Base-by-base conservation (phyloP, 1,284 basidiomycete genomes). In the Marasmius fiardii region DNA sequence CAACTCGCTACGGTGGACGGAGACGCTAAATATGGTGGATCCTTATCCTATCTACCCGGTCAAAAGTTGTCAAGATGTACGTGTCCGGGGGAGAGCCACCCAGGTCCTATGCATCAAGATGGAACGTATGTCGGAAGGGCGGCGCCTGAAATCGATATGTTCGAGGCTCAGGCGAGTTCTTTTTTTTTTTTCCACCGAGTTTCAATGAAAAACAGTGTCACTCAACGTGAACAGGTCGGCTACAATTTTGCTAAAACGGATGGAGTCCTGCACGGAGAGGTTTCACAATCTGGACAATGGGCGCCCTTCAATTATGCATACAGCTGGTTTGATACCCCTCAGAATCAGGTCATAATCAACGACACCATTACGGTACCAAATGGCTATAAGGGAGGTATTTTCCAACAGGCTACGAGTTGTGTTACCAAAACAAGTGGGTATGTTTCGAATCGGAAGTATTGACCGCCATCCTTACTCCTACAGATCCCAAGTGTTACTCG, bases 141-240 rank as follows among this genome's bases (percentile, higher is more conserved):
- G 0, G 90, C 92, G 0, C 93, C 93, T 5, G 93, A 95, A 72
- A 93, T 96, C 56, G 90, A 93, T 71, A 74, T 93, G 41, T 79
- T 93, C 57, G 90, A 93, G 68, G 90, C 88, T 5, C 79, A 85
- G 61, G 67, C 73, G 70, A 65, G 65, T 71, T 1, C 3, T 18
- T 43, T 35, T 31, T 6, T 18, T 31, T 69, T 65, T 35, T 16
- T 4, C 7, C 3, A 20, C 52, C 11, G 14, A 28, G 16, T 18
- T 31, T 5, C 4, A 16, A 1, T 31, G 8, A 6, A 23, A 31
- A 1, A 28, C 4, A 16, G 10, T 31, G 4, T 31, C 5, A 31
- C 28, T 31, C 5, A 4, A 31, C 2, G 18, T n/a, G 8, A 7
- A 49, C 47, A 49, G 47, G 47, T 49, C 31, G 47, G 47, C 24